A percentile compares a stretch with the other conserved stretches of the same genome.
These are phyloP conservation scores for Tylopilus vinaceipallidus DNA, from an alignment of 768 basidiomycete genomes.

Conservation along the genomic window DNA sequence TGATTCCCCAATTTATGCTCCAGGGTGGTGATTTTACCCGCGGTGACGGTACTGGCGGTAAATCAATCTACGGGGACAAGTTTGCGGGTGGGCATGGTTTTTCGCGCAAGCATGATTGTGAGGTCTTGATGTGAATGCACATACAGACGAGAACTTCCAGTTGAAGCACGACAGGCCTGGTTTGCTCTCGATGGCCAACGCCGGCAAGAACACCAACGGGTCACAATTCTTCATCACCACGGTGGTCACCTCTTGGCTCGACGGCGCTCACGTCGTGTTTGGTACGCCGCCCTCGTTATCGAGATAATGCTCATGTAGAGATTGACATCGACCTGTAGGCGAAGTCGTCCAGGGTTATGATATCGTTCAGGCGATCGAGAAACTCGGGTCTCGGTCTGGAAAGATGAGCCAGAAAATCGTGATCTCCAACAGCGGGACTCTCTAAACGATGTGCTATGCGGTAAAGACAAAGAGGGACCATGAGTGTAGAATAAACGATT, in stretches of 20 bases:
- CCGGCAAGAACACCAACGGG: conserved; percentile 80
- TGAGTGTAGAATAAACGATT: too few relatives aligned
- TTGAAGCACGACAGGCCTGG: conserved; percentile 71
- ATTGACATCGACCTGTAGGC: neutral
- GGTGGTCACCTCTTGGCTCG: conserved; percentile 44
- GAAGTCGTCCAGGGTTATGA: neutral
- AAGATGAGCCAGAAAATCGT: neutral
- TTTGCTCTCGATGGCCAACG: conserved; percentile 79
- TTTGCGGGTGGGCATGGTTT: conserved; percentile 48
- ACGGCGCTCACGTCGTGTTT: conserved; percentile 16
- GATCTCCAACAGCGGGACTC: neutral
- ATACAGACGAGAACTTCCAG: conserved; percentile 79
- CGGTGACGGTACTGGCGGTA: conserved; percentile 72
- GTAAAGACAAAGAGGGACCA: too few relatives aligned
- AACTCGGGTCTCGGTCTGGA: neutral
- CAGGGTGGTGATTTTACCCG: conserved; percentile 88
- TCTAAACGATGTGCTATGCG: too few relatives aligned
- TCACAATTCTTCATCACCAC: conserved; percentile 94
- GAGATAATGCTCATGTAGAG: neutral
- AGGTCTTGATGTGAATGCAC: conserved; percentile 22
- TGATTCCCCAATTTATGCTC: conserved; percentile 85
- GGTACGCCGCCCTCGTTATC: conserved; percentile 4
- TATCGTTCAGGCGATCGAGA: neutral
- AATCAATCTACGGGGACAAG: conserved; percentile 72
- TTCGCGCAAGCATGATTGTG: neutral